A percentile compares a stretch with the other conserved stretches of the same genome.
Evolutionary conservation across 208 protist species (phyloP).

Genomic region (Leishmania major): DNA sequence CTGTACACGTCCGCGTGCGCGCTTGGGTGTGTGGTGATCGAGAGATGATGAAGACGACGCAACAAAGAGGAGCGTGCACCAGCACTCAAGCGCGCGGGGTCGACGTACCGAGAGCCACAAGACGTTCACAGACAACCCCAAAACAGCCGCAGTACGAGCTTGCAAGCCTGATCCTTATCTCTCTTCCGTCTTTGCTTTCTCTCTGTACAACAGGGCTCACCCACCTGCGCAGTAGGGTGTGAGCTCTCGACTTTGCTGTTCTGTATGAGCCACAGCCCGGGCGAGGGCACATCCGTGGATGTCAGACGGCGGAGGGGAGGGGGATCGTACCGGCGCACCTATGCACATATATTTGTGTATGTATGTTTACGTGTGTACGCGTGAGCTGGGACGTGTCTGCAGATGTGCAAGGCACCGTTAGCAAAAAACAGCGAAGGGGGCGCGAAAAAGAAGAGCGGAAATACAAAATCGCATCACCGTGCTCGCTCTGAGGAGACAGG

Average conservation of each 20-base stretch:
- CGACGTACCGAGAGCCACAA: background rate
- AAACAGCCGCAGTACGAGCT: background rate
- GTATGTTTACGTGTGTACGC: constrained; percentile 4
- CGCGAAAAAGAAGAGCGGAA: background rate
- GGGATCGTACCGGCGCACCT: background rate
- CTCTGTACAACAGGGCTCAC: background rate
- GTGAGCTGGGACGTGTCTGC: background rate
- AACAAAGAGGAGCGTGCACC: background rate
- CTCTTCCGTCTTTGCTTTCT: background rate
- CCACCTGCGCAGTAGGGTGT: background rate
- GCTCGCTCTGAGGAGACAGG: background rate
- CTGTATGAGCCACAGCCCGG: background rate
- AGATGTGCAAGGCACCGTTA: background rate
- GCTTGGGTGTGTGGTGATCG: background rate
- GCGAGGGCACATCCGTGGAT: background rate
- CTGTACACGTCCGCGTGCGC: background rate
- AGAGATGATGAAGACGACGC: background rate
- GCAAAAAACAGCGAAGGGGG: background rate
- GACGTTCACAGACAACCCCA: background rate
- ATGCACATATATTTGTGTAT: background rate
- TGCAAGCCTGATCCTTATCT: background rate
- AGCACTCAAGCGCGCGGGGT: background rate
- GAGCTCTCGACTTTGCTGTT: background rate
- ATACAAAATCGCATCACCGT: background rate
- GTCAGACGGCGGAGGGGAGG: background rate